Base-by-base conservation (phyloP, 345 rosid genomes). In the Aquilaria yunnanensis region DNA sequence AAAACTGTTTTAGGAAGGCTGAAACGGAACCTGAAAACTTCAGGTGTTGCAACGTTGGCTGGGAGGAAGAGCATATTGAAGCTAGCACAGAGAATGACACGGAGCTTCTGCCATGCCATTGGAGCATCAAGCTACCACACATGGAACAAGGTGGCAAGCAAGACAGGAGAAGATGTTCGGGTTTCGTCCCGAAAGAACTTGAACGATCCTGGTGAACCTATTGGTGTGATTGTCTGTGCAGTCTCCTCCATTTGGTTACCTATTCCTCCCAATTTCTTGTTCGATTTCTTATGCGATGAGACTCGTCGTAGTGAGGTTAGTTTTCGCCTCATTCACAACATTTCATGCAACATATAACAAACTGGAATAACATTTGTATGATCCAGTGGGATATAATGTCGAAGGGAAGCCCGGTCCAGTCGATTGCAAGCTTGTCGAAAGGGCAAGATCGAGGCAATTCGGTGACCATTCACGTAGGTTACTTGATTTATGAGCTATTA, bases 391-490 rank as follows among this genome's bases (percentile, higher is more conserved):
- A 94, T 76, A 75, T 86, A 71, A 80, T 86, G 81, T 78, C 85
- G 50, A 85, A 65, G 45, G 95, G 88, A 63, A 87, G 80, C 30
- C 74, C 83, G 8, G 93, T 82, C 5, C 89, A 85, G 68, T 76
- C 91, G 34, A 80, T 85, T 30, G 99, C 89, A 63, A 86, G 81
- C 72, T 74, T 94, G 64, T 75, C 96, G 37, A 88, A 94, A 71
- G 99, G 99, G 46, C 88, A 90, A 81, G 92, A 90, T 75, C 81
- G 96, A 37, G 99, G 97, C 73, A 94, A 94, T 70, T 79, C 97
- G 66, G 99, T 88, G 53, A 74, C 87, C 33, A 81, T 94, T 51
- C 99, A 85, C 62, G 99, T 82, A 57, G 67, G 60, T 66, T 33
- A 41, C 62, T 32, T 32, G 14, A 29, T 30, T 45, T 41, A 45